Evolutionary conservation across 371 early-diverging fungal species (phyloP), one percentile per base, ranked within the genome.

Genomic region (Syncephalastrum racemosum): DNA sequence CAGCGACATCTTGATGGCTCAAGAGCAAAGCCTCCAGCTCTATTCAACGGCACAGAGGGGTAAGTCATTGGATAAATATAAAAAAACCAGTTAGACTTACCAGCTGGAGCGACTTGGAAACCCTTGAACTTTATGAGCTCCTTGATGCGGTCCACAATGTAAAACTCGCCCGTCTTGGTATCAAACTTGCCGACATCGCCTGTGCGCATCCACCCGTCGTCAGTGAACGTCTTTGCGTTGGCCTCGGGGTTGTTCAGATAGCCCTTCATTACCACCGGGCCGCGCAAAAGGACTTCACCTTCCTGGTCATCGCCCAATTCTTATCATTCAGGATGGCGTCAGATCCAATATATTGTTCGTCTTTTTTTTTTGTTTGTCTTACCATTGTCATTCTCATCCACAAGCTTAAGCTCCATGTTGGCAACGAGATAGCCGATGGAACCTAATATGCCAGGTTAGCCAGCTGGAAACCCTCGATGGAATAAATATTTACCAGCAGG

Each of bases 191-290:
- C 94, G 18, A 95, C 70, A 60, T 96, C 96, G n/a, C 93, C 95
- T 0, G 92, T 92, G 42, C 86, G 89, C 63, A 93, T 68, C 77
- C 86, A 95, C 1, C 90, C 90, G 23, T 86, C 83, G 0, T 57
- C 4, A 50, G 87, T 88, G 54, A 95, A 83, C 1, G 87, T 82
- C 1, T 83, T 81, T 15, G 64, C 63, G 4, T 92, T 93, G 4
- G 91, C 93, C 47, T 86, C 67, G 16, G 74, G 73, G 44, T 87
- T 85, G 52, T 87, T 84, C 16, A 83, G 65, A 41, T 91, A 90
- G 0, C 90, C 90, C 22, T 78, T 75, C 91, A 92, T 92, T 12
- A 92, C 75, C 54, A 87, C 90, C 4, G 94, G 90, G 0, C 96
- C 93, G n/a, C 85, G 80, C 52, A 95, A 54, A 54, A 90, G 79